Percentiles rank a stretch among this genome's conserved stretches.
Conservation (phyloP, 495 filamentous ascomycete genomes). For the Terfezia boudieri region DNA sequence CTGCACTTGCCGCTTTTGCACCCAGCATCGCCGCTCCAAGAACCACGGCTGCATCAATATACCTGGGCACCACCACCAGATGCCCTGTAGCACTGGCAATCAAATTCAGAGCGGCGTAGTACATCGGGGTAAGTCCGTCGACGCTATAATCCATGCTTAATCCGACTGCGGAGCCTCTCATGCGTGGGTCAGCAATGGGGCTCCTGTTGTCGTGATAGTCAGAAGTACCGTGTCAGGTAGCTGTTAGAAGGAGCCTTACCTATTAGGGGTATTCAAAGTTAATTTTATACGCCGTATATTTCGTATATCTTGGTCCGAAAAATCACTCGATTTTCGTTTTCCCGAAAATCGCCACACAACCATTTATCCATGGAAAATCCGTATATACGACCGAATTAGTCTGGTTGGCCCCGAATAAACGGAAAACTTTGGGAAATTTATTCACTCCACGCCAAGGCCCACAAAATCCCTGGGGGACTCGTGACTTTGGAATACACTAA, state of each 20-base stretch:
- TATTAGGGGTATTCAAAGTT: no score
- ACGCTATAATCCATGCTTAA: slow-evolving; percentile 64
- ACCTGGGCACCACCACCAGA: slow-evolving; percentile 77
- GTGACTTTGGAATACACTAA: no score
- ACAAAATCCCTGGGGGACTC: no score
- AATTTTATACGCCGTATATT: no score
- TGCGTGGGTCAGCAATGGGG: slow-evolving; percentile 72
- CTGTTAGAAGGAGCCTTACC: slow-evolving; percentile 50
- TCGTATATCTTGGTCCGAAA: no score
- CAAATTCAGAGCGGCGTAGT: slow-evolving; percentile 72
- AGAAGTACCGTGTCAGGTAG: slow-evolving; percentile 77
- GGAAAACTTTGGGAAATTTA: no score
- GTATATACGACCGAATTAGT: no score
- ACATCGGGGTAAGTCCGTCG: slow-evolving; percentile 69
- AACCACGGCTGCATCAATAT: slow-evolving; percentile 87
- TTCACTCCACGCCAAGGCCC: no score
- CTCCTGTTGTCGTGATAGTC: slow-evolving; percentile 96
- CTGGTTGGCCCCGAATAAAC: no score
- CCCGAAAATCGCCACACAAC: no score
- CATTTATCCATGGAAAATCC: no score
- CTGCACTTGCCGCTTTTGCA: slow-evolving; percentile 71
- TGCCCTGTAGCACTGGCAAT: slow-evolving; percentile 77
- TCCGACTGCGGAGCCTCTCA: slow-evolving; percentile 74
- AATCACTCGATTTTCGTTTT: no score
- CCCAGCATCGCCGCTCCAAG: slow-evolving; percentile 94